Evolutionary conservation across 176 grass and related monocot species (phyloP).

Genomic region (Triticum monococcum): DNA sequence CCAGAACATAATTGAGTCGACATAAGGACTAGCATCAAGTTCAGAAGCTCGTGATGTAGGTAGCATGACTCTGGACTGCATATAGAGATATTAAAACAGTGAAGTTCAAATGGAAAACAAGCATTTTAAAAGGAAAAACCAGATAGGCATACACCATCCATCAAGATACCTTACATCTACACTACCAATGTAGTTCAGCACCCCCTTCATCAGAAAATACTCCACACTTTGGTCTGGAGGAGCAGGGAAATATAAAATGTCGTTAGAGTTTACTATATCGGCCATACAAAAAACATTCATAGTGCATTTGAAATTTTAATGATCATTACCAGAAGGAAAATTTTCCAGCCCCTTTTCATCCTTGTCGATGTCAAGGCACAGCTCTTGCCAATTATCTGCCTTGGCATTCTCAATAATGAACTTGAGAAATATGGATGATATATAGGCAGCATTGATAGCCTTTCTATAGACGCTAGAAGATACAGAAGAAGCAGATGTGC

Average conservation of each 20-base stretch:
- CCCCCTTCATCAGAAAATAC: slow-evolving; percentile 74
- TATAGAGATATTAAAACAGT: slow-evolving; percentile 37
- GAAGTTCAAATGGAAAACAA: slow-evolving; percentile 28
- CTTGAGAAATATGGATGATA: slow-evolving; percentile 98
- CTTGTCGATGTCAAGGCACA: slow-evolving; percentile 73
- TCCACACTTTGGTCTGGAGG: slow-evolving; percentile 70
- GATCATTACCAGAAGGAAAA: slow-evolving; percentile 71
- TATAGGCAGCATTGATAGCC: slow-evolving; percentile 92
- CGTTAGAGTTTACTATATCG: not conserved
- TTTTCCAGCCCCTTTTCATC: slow-evolving; percentile 67
- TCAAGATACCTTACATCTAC: slow-evolving; percentile 89
- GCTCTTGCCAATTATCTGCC: slow-evolving; percentile 76
- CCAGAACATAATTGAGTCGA: slow-evolving; percentile 98
- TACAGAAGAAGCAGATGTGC: slow-evolving; percentile 46
- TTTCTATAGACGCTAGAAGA: slow-evolving; percentile 53
- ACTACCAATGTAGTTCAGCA: slow-evolving; percentile 75
- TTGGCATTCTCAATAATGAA: slow-evolving; percentile 91
- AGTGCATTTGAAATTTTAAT: slow-evolving; percentile 14
- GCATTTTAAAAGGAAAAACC: not conserved
- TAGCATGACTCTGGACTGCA: slow-evolving; percentile 79
- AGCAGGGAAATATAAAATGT: slow-evolving; percentile 17
- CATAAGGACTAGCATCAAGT: slow-evolving; percentile 96
- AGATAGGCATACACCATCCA: slow-evolving; percentile 24
- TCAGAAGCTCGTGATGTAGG: slow-evolving; percentile 93
- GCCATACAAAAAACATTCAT: not conserved